phyloP scores from a whole-genome alignment of 768 basidiomycete species.

The Boletellus ananas region DNA sequence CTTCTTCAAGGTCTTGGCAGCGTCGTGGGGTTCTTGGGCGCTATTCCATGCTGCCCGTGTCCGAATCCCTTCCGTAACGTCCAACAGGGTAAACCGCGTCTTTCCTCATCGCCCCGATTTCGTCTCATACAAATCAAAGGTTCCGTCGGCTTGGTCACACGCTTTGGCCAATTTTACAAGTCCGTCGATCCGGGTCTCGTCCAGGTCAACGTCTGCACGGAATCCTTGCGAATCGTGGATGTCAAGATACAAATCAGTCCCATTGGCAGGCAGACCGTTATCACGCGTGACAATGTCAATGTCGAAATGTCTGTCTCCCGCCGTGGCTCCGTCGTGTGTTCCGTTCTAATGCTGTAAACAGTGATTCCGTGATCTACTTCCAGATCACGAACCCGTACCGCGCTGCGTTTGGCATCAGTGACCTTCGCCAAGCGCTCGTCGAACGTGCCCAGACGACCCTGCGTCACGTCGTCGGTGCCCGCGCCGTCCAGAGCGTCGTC shows the following conservation, averaged over 20 bases:
- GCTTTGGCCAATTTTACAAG: constrained; percentile 96
- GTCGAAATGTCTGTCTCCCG: constrained; percentile 70
- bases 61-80: constrained; percentile 87
- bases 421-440: constrained; percentile 79
- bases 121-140: constrained; percentile 42
- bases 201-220: constrained; percentile 92
- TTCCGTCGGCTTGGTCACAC: constrained; percentile 84
- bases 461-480: constrained; percentile 94
- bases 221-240: constrained; percentile 80
- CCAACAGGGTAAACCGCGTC: constrained; percentile 57
- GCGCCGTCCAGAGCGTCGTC: constrained; percentile 92
- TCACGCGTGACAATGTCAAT: constrained; percentile 95
- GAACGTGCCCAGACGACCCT: constrained; percentile 93
- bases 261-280: constrained; percentile 84
- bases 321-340: neutral
- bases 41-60: constrained; percentile 78
- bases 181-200: constrained; percentile 91
- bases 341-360: constrained; percentile 27
- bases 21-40: constrained; percentile 64
- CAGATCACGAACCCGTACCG: constrained; percentile 88
- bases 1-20: constrained; percentile 68
- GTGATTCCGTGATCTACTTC: constrained; percentile 92
- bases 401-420: constrained; percentile 89
- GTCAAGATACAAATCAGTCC: constrained; percentile 94
- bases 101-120: constrained; percentile 1